Base-by-base conservation (phyloP, 2,329 filamentous ascomycete genomes). In the Fusarium nanum region DNA sequence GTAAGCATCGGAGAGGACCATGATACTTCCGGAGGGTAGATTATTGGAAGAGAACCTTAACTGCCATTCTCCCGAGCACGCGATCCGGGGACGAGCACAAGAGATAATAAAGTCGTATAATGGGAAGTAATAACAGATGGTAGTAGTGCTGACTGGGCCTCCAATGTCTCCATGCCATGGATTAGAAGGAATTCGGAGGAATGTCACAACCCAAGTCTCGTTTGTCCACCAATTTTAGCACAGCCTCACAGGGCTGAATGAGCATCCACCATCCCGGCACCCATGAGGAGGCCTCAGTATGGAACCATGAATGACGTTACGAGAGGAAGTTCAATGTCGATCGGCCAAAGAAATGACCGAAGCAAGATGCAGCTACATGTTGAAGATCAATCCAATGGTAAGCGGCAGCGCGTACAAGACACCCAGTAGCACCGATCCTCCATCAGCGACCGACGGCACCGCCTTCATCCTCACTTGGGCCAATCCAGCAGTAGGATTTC, bases 221-320 rank as follows among this genome's bases (percentile, higher is more conserved):
- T 25, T 25, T n/a, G 45, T 27, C 10, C 34, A n/a, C 34, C 34
- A n/a, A n/a, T n/a, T 13, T 13, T 7, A 32, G 25, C 53, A 58
- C 14, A 48, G 57, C 53, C 57, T 60, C 53, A 28, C 55, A 60
- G 23, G 55, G 54, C 55, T 61, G 44, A 41, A 5, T 16, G 7
- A 22, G 7, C n/a, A 49, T 32, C 27, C 13, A 48, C 14, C n/a
- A 6, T 7, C 20, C 23, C 7, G 4, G 5, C 22, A 18, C 4
- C 2, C 22, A 10, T 1, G 1, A 10, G 18, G 28, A 60, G n/a
- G 28, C 44, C 37, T 50, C 55, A 14, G 3, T 18, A 28, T 14
- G 6, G 16, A 6, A 9, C 20, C 10, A 45, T 45, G 16, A 16
- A 22, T 22, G 23, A 25, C 23, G n/a, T 11, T 16, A 0, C 1